A percentile compares a stretch with the other conserved stretches of the same genome.
phyloP scores from a whole-genome alignment of 352 stramenopile species.

The Phytophthora gonapodyides region DNA sequence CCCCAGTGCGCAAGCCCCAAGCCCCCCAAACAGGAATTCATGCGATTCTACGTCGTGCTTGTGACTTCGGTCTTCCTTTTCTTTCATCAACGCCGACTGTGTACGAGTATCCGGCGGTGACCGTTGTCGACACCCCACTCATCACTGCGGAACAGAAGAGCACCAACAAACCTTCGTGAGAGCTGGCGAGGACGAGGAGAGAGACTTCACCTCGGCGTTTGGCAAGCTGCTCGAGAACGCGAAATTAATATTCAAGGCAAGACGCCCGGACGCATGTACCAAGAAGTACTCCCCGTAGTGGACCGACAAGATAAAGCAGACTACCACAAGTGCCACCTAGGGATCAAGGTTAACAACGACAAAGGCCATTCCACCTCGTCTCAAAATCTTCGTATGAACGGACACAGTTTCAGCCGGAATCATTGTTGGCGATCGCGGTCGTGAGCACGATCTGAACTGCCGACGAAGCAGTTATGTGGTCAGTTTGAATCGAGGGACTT shows the following conservation, averaged over 20 bases:
- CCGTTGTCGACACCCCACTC: neutral
- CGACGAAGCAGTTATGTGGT: too few species aligned
- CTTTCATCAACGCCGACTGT: neutral
- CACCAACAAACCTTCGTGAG: neutral
- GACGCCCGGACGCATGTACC: neutral
- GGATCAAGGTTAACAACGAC: neutral
- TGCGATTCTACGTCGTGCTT: neutral
- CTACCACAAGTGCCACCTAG: neutral
- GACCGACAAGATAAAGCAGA: too few species aligned
- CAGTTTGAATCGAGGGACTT: too few species aligned
- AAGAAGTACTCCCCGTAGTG: too few species aligned
- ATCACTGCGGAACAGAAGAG: neutral
- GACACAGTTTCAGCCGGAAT: too few species aligned
- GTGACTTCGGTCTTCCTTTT: neutral
- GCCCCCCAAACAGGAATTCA: neutral
- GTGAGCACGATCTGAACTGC: too few species aligned
- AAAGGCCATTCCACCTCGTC: neutral
- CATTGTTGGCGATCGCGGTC: too few species aligned
- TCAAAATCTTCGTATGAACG: neutral
- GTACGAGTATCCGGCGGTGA: too few species aligned
- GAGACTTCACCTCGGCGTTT: neutral
- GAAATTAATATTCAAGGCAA: slow-evolving; percentile 3
- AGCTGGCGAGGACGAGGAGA: neutral
- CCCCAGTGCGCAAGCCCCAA: neutral
- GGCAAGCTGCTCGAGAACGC: slow-evolving; percentile 1